Evolutionary conservation across 1,284 basidiomycete species (phyloP).

Genomic region (Paramarasmius palmivorus): DNA sequence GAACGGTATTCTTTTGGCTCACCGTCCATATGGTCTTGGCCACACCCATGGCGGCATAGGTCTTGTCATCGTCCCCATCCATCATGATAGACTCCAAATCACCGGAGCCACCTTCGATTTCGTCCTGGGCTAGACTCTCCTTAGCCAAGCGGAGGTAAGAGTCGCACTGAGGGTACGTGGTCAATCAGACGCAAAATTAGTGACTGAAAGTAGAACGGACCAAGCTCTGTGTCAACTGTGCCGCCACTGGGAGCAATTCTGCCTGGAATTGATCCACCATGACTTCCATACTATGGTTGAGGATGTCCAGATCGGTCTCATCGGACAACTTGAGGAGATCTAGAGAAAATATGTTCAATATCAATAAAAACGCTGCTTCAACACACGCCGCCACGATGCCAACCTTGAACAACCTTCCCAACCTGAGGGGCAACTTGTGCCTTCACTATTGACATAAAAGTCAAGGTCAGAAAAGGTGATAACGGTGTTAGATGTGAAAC

Average conservation of each 20-base stretch:
- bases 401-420: conserved; percentile 85
- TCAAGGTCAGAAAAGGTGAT: background rate
- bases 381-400: conserved; percentile 18
- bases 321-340: conserved; percentile 86
- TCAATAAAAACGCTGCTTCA: background rate
- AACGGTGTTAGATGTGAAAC: background rate
- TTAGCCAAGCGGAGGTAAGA: conserved; percentile 79
- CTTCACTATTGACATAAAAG: conserved; percentile 49
- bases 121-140: conserved; percentile 62
- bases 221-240: conserved; percentile 77
- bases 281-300: conserved; percentile 81
- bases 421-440: conserved; percentile 77
- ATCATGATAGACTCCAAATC: conserved; percentile 53
- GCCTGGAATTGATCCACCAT: conserved; percentile 87
- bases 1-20: conserved; percentile 23
- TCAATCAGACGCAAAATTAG: conserved; percentile 3
- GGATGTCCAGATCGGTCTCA: conserved; percentile 86
- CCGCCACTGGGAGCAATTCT: conserved; percentile 85
- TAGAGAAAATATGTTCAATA: conserved; percentile 23
- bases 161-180: conserved; percentile 54
- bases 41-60: conserved; percentile 83
- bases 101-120: conserved; percentile 39
- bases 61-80: conserved; percentile 77
- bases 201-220: conserved; percentile 41
- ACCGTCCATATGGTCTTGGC: conserved; percentile 81